These are phyloP conservation scores for Plasmodium billcollinsi DNA, from an alignment of 169 alveolate species.

Conservation along the genomic window DNA sequence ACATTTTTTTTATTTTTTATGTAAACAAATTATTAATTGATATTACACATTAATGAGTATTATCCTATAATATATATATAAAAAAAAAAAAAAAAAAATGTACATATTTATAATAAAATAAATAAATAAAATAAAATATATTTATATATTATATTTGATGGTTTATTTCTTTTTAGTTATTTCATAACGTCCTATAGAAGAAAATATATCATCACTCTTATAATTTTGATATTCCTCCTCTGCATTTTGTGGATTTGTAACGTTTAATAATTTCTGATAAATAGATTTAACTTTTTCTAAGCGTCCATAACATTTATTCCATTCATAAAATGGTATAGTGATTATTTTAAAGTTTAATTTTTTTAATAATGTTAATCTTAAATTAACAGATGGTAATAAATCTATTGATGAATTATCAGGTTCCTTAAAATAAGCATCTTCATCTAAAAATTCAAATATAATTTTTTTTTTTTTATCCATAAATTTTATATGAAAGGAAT, in stretches of 20 bases:
- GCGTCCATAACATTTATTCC: conserved; percentile 61
- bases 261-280: conserved; percentile 41
- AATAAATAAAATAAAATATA: too few species aligned
- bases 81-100: too few species aligned
- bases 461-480: conserved; percentile 55
- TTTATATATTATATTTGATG: too few species aligned
- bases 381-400: conserved; percentile 30
- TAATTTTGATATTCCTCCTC: background rate
- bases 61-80: too few species aligned
- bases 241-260: conserved; percentile 10
- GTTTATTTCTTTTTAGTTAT: too few species aligned
- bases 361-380: conserved; percentile 32
- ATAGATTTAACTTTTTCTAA: conserved; percentile 54
- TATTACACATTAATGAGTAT: too few species aligned
- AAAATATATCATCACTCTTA: conserved; percentile 23
- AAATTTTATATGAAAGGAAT: conserved; percentile 28
- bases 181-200: conserved; percentile 51
- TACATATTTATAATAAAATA: too few species aligned
- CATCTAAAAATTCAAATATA: conserved; percentile 65
- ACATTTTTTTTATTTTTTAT: too few species aligned
- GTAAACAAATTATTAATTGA: too few species aligned
- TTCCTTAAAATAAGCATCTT: conserved; percentile 46
- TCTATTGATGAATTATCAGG: conserved; percentile 55
- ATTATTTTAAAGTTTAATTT: conserved; percentile 56
- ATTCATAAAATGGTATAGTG: conserved; percentile 68